These are phyloP conservation scores for Ganoderma meredithae DNA, from an alignment of 1,284 basidiomycete genomes.

Conservation along the genomic window DNA sequence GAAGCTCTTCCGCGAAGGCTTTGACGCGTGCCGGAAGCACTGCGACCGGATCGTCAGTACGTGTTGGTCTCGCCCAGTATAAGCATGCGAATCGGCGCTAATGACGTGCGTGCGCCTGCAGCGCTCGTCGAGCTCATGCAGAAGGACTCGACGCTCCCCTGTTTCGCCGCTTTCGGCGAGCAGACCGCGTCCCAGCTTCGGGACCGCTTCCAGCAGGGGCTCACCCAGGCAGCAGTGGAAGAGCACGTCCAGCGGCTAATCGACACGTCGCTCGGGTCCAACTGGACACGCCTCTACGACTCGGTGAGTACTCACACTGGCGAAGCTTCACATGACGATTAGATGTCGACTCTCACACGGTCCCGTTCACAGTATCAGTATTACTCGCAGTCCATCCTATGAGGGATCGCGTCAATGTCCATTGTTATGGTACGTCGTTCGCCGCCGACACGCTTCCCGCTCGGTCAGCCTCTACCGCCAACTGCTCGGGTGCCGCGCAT, in stretches of 20 bases:
- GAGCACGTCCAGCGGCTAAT: slow-evolving; percentile 91
- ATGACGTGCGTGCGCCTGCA: slow-evolving; percentile 38
- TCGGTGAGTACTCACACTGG: slow-evolving; percentile 61
- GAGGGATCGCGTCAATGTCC: slow-evolving; percentile 24
- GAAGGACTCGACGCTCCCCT: slow-evolving; percentile 93
- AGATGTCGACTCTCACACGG: slow-evolving; percentile 15
- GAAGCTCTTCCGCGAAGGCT: slow-evolving; percentile 90
- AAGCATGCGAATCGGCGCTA: background rate
- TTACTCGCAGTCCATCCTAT: slow-evolving; percentile 85
- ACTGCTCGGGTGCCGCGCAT: background rate
- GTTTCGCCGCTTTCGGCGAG: slow-evolving; percentile 91
- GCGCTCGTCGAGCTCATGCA: slow-evolving; percentile 97
- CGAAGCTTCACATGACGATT: background rate
- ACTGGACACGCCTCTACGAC: slow-evolving; percentile 93
- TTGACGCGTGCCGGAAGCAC: slow-evolving; percentile 94
- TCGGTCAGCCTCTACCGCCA: background rate
- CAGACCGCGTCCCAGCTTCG: slow-evolving; percentile 88
- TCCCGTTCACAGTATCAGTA: slow-evolving; percentile 69
- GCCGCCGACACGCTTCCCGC: slow-evolving; percentile 2
- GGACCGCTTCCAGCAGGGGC: slow-evolving; percentile 92
- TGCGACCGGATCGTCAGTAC: slow-evolving; percentile 95
- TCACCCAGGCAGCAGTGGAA: slow-evolving; percentile 88
- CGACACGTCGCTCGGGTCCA: slow-evolving; percentile 88
- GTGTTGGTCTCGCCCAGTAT: slow-evolving; percentile 41
- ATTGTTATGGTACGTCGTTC: slow-evolving; percentile 8